Base-by-base conservation (phyloP, 2,329 filamentous ascomycete species). In the Huntiella omanensis region DNA sequence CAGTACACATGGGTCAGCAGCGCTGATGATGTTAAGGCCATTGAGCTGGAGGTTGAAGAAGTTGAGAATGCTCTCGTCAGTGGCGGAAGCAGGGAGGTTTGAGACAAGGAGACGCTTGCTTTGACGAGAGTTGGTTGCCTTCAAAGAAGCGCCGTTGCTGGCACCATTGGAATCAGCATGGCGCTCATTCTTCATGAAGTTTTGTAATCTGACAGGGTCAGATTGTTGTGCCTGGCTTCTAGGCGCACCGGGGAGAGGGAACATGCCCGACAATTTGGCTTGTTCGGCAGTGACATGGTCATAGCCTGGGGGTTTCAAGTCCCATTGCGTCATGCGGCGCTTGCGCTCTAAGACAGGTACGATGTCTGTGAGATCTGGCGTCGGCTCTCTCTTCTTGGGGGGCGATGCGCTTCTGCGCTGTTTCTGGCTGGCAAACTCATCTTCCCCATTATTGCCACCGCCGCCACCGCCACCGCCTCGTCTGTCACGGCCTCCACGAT, bases 41-140 rank as follows among this genome's bases (percentile, higher is more conserved):
- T 98, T 96, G 44, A 99, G 73, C 60, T 96, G 87, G 17, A 94
- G 69, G 57, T 98, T 98, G 71, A 98, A 95, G 65, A 95, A 98
- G 16, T 77, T 71, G 50, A 80, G 65, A 36, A 98, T 60, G 51
- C 65, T 67, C 45, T 94, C 87, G 50, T 93, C 84, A 11, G 75
- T 83, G n/a, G 73, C 71, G 17, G 68, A 71, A 1, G 71, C 56
- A 2, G 88, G 82, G 11, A 98, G 63, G 58, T 93, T 94, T 64
- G 85, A 79, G 28, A 87, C 75, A 54, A 98, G 75, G 17, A 99
- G 74, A 54, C 92, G 83, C 67, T 92, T 96, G 44, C 87, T 79
- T 64, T 98, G 91, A 53, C 91, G 80, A 12, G 91, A 87, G 61
- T 94, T 94, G 45, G 82, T 83, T 3, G 91, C 86, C 62, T 92